Evolutionary conservation across 2,329 filamentous ascomycete genomes (phyloP), one percentile per base, ranked within the genome.

Genomic region (Verticillium klebahnii): DNA sequence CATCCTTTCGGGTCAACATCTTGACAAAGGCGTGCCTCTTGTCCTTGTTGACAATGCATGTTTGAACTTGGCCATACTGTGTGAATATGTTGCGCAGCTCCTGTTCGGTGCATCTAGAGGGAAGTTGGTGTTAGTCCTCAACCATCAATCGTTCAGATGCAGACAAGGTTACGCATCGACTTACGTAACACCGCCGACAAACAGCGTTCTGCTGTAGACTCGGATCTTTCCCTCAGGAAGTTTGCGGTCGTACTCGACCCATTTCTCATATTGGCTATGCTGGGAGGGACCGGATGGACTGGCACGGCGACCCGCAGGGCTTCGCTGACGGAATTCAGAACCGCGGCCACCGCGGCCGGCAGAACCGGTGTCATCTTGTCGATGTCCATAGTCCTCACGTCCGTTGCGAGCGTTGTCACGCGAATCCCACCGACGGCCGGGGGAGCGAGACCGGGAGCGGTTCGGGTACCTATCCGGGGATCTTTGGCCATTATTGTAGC

Each of bases 1-100:
- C 94, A 75, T 97, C 92, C 65, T 87, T 84, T 40, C 96, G 92
- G 66, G 87, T 95, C 67, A 95, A 85, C 95, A 99, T 99, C 79
- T 99, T 99, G 71, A 99, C 94, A 74, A 99, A 99, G 6, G 95
- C 95, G 75, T 99, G 95, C 19, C 95, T 91, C 79, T 98, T 99
- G 72, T 99, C 95, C 71, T 92, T 90, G 78, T 99, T 98, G 67
- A 97, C 93, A 67, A 99, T 99, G 77, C 94, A 98, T 1, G 94
- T 97, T 76, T 99, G 95, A 4, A 99, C 95, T 60, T 88, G 82
- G 63, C 95, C 95, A 72, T 89, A 97, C 56, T 87, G 87, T 70
- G 81, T 82, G 75, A 99, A 99, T 55, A 96, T 87, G 58, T 79
- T 80, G 60, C 93, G 88, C 60, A 99, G 83, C 73, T 98, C 93